Base-by-base conservation (phyloP, 495 filamentous ascomycete species). In the Annulohypoxylon nitens region DNA sequence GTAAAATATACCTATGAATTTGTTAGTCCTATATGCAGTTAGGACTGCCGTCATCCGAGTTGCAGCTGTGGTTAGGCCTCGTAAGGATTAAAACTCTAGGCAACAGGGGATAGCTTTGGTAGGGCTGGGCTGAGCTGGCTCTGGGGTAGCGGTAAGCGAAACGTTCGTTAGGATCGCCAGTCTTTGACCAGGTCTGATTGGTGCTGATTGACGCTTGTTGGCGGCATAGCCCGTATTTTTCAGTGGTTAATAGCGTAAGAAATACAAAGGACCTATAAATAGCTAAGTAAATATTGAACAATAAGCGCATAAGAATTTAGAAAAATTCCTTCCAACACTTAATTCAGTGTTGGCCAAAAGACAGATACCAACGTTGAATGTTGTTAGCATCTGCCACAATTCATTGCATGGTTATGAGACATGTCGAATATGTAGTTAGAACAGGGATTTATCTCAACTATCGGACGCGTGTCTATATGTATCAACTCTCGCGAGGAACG, bases 71-170 rank as follows among this genome's bases (percentile, higher is more conserved):
- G 4, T 43, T 39, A 68, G 50, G 43, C 16, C 43, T 18, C n/a
- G 12, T 26, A 54, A 54, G 50, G 25, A 26, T 54, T 33, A 10
- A 16, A 26, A 26, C 7, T 36, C 26, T 18, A n/a, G 23, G 30
- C 37, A 36, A 43, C 16, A 43, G 6, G 50, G 64, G 51, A 5
- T 59, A 36, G 43, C 14, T 53, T 26, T 41, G 70, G 70, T 65
- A 69, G 43, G 61, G 47, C 55, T 57, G 33, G 30, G 53, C 18
- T 60, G 18, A 43, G 36, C 36, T 60, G 23, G 0, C 9, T 16
- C 2, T 18, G 47, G 23, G 39, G 58, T n/a, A 45, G 70, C 66
- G 71, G 53, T 66, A 70, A 62, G 48, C 57, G 61, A 69, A 69
- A 68, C 64, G 47, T 61, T 5, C 36, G 57, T 43, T 36, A 3